A percentile compares a stretch with the other conserved stretches of the same genome.
These are phyloP conservation scores for Peterozyma xylosa DNA, from an alignment of 805 yeast species.

Conservation along the genomic window DNA sequence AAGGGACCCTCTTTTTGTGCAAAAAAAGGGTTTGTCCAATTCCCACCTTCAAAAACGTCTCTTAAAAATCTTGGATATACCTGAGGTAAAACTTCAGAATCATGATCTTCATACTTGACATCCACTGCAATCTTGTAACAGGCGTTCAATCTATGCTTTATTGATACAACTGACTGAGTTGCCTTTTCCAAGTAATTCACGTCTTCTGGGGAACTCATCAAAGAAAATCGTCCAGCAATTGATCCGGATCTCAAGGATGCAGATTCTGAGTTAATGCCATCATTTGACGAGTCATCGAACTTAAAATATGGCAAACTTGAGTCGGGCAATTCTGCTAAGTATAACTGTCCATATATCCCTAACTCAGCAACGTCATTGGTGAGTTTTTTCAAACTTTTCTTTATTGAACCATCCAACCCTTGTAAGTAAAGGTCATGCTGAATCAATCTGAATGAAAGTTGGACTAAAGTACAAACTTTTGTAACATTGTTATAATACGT, in stretches of 20 bases:
- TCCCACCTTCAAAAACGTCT: constrained; percentile 69
- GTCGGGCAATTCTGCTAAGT: constrained; percentile 29
- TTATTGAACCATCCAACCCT: constrained; percentile 37
- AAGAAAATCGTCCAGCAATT: constrained; percentile 1
- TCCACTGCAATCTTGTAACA: constrained; percentile 12
- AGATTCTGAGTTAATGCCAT: background rate
- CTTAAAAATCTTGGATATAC: constrained; percentile 61
- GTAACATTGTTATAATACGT: constrained; percentile 48
- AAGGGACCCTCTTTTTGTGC: constrained; percentile 11
- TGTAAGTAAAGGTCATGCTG: constrained; percentile 42
- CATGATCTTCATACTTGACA: constrained; percentile 12
- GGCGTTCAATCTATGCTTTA: constrained; percentile 12
- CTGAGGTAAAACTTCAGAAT: constrained; percentile 41
- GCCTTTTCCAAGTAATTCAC: constrained; percentile 14
- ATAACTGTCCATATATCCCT: constrained; percentile 58
- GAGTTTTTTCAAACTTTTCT: constrained; percentile 42
- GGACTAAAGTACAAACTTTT: constrained; percentile 42
- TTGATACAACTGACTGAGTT: constrained; percentile 14
- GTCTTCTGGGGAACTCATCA: background rate
- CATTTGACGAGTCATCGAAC: constrained; percentile 1
- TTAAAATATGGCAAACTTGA: background rate
- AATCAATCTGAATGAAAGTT: constrained; percentile 46
- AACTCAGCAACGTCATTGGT: constrained; percentile 53
- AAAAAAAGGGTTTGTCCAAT: constrained; percentile 67
- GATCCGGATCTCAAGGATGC: background rate